These are phyloP conservation scores for Vigna mungo DNA, from an alignment of 306 rosid genomes.

Conservation along the genomic window DNA sequence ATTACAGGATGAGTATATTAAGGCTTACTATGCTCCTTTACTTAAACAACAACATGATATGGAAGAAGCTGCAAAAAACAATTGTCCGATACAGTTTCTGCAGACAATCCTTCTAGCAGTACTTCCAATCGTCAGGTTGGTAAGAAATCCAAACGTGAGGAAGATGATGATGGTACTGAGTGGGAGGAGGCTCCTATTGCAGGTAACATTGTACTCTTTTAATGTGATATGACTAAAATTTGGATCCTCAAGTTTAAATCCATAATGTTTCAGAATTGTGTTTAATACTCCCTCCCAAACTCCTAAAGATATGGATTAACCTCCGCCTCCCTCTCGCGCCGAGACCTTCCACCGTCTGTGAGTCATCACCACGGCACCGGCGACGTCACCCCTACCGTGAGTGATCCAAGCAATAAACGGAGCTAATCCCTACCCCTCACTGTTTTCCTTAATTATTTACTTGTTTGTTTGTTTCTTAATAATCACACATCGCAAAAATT, in stretches of 20 bases:
- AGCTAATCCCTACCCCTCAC: too few species aligned
- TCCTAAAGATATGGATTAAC: slow-evolving; percentile 16
- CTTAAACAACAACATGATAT: slow-evolving; percentile 73
- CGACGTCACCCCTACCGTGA: too few species aligned
- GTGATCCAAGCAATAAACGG: too few species aligned
- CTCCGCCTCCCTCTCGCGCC: too few species aligned
- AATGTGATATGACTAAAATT: slow-evolving; percentile 10
- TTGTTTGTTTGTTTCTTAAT: too few species aligned
- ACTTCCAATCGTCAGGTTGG: slow-evolving; percentile 72
- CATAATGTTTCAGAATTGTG: slow-evolving; percentile 29
- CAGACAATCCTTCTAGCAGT: slow-evolving; percentile 51
- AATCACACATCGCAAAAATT: too few species aligned
- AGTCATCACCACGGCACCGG: too few species aligned
- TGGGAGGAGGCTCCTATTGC: slow-evolving; percentile 84
- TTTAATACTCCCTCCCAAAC: background rate
- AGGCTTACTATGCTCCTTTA: slow-evolving; percentile 89
- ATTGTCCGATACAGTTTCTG: slow-evolving; percentile 32
- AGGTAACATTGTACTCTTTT: slow-evolving; percentile 55
- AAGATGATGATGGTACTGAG: slow-evolving; percentile 66
- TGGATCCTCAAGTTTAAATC: slow-evolving; percentile 22
- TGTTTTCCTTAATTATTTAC: too few species aligned
- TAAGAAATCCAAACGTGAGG: slow-evolving; percentile 70
- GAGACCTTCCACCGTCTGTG: too few species aligned
- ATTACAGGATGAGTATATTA: slow-evolving; percentile 80
- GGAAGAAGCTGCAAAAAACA: slow-evolving; percentile 69